Conservation (phyloP, 345 rosid genomes). For the Syzygium aromaticum region DNA sequence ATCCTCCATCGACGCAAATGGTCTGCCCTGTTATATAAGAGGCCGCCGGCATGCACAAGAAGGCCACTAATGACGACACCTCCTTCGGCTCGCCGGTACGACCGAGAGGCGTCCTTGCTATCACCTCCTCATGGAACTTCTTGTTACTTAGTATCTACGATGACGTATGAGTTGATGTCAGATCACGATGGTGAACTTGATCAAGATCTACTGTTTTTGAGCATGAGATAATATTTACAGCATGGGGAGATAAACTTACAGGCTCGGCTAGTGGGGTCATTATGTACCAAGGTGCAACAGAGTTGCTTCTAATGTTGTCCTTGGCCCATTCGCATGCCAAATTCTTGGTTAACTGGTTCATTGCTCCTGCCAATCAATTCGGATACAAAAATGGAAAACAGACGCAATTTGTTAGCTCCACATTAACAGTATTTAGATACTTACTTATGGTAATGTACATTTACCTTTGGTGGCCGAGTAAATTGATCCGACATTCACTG, state of each 20-base stretch:
- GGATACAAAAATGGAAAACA: background rate
- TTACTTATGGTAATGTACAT: background rate
- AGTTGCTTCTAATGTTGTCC: constrained; percentile 32
- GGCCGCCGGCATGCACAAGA: constrained; percentile 40
- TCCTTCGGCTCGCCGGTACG: constrained; percentile 27
- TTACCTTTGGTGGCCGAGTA: constrained; percentile 32
- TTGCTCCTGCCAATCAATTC: constrained; percentile 20
- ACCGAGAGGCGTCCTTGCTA: constrained; percentile 22
- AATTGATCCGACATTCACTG: constrained; percentile 10
- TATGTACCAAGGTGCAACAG: constrained; percentile 27
- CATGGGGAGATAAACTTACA: background rate
- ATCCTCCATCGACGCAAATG: constrained; percentile 40
- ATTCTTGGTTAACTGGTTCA: constrained; percentile 22
- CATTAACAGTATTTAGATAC: background rate
- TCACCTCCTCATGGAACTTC: constrained; percentile 3
- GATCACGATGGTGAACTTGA: background rate
- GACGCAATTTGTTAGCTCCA: background rate
- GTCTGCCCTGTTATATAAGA: constrained; percentile 37
- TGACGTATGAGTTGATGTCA: background rate
- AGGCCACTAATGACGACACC: constrained; percentile 28
- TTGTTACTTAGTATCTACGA: background rate
- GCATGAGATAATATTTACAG: background rate
- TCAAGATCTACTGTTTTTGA: background rate
- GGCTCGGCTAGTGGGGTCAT: background rate
- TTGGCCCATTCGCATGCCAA: constrained; percentile 44